Conservation (phyloP, 768 basidiomycete genomes). For the Serendipita sp. region DNA sequence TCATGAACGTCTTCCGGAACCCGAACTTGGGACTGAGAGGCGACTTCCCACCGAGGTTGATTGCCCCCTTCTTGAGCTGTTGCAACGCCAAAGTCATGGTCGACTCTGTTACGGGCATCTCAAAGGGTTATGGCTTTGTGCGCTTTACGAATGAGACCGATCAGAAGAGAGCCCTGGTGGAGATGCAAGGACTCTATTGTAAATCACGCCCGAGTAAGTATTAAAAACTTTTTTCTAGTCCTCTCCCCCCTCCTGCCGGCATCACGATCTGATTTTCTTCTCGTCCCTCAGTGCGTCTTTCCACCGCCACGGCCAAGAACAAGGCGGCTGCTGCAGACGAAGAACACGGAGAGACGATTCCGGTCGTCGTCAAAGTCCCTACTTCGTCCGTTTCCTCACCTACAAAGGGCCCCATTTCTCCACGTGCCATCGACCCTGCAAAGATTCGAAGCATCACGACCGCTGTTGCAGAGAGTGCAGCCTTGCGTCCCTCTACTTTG, state of each 20-base stretch:
- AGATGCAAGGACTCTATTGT: constrained; percentile 86
- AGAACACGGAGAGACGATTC: constrained; percentile 1
- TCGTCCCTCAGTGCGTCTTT: constrained; percentile 57
- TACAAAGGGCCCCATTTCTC: not conserved
- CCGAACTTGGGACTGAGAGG: constrained; percentile 72
- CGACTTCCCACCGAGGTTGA: constrained; percentile 61
- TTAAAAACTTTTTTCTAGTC: not conserved
- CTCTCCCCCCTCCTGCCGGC: constrained; percentile 14
- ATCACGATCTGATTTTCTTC: constrained; percentile 12
- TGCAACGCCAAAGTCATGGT: constrained; percentile 95
- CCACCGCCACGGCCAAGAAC: constrained; percentile 77
- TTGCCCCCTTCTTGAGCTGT: constrained; percentile 77
- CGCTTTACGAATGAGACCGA: constrained; percentile 81
- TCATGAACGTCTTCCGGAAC: constrained; percentile 86
- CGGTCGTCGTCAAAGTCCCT: not conserved
- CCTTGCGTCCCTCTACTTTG: not conserved
- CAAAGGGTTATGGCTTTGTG: constrained; percentile 85
- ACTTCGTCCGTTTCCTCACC: not conserved
- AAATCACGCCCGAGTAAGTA: constrained; percentile 71
- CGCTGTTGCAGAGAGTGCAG: not conserved
- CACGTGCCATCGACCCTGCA: not conserved
- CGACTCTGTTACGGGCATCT: constrained; percentile 77
- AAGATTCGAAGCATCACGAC: constrained; percentile 1
- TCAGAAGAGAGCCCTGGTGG: constrained; percentile 75
- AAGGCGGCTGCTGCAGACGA: constrained; percentile 22